Percentiles rank a stretch among this genome's conserved stretches.
phyloP scores from a whole-genome alignment of 345 rosid species.

The Pseudoturritis turrita region DNA sequence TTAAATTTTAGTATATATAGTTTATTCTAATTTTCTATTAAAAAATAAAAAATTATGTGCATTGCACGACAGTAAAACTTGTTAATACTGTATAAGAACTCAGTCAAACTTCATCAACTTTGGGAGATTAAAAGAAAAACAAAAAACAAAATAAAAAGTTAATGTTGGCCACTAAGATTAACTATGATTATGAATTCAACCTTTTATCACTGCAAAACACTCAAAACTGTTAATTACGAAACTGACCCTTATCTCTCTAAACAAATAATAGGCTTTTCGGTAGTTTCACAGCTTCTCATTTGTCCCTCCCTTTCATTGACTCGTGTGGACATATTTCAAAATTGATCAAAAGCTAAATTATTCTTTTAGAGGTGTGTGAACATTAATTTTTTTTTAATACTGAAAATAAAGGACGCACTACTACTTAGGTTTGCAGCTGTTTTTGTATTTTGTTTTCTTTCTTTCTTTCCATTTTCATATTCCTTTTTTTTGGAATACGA shows the following conservation, averaged over 20 bases:
- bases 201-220: conserved; percentile 19
- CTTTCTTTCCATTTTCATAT: not conserved
- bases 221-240: not conserved
- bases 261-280: not conserved
- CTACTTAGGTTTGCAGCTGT: conserved; percentile 24
- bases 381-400: conserved; percentile 4
- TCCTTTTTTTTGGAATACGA: conserved; percentile 6
- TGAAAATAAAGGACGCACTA: conserved; percentile 7
- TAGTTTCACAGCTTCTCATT: not conserved
- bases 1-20: too few relatives aligned
- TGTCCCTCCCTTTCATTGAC: conserved; percentile 11
- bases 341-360: conserved; percentile 8
- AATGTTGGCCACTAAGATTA: conserved; percentile 54
- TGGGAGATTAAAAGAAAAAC: conserved; percentile 31
- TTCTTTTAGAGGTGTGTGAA: conserved; percentile 21
- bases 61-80: not conserved
- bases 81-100: not conserved
- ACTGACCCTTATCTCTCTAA: not conserved
- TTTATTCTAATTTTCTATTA: too few relatives aligned
- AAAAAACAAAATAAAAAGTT: conserved; percentile 14
- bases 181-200: conserved; percentile 33
- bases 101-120: conserved; percentile 56
- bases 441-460: not conserved
- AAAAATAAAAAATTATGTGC: not conserved
- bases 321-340: conserved; percentile 24